Evolutionary conservation across 2,329 filamentous ascomycete genomes (phyloP), one percentile per base, ranked within the genome.

Genomic region (Xylogone sp.): DNA sequence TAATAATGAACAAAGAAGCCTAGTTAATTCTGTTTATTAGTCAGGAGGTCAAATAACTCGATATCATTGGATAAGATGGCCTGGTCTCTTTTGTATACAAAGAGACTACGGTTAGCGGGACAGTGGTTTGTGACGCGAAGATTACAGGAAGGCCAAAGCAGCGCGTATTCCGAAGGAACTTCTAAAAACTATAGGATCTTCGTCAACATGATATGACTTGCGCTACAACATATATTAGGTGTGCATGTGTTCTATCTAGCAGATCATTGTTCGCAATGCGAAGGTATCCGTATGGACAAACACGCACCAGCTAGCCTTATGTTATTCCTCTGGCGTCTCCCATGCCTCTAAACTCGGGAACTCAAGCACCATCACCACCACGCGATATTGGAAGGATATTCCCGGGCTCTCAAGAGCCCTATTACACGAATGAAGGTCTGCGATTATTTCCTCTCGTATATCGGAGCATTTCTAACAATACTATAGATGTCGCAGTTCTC

Each of bases 401-500:
- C 10, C n/a, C 34, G n/a, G n/a, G 34, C n/a, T 39, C 34, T 39
- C 34, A 16, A 42, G 72, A 75, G 24, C 64, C 70, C 13, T 79
- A 77, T 61, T 83, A 87, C 61, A 79, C 80, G 50, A 83, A 86
- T 60, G 71, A 84, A 71, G 83, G 83, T 84, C 60, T 43, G 67
- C 55, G 27, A 39, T 34, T 18, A 13, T 3, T 39, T 42, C 12
- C 22, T 46, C 20, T 34, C 19, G 6, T 44, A 21, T 46, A 27
- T 44, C 9, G 19, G 16, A 13, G n/a, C 18, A 34, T 10, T 45
- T 18, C 48, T 61, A 48, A 59, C 42, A 42, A 18, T 45, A 24
- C n/a, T 49, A 44, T 51, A 91, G 92, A 95, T 73, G 88, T 96
- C 67, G 79, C 81, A 55, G 78, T 90, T 55, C 77, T 96, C 52